These are phyloP conservation scores for Saccharomyces pastorianus DNA, from an alignment of 1,139 yeast species.

Conservation along the genomic window DNA sequence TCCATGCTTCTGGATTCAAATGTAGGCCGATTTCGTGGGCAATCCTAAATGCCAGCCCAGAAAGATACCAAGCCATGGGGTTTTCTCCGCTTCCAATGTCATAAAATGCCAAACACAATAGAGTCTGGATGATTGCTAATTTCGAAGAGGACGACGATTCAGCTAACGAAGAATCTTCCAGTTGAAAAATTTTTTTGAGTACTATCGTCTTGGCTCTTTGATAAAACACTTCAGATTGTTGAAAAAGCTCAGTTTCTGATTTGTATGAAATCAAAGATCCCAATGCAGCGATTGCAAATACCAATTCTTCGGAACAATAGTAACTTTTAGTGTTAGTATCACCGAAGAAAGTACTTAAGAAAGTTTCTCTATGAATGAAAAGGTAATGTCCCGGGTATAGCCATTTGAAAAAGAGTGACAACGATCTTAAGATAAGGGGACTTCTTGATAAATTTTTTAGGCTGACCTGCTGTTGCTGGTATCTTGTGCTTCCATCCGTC, in stretches of 20 bases:
- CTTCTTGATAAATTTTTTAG: constrained; percentile 45
- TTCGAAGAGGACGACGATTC: constrained; percentile 27
- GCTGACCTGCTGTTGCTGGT: constrained; percentile 32
- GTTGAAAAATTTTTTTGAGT: constrained; percentile 39
- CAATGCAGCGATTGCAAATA: constrained; percentile 48
- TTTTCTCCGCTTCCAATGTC: constrained; percentile 51
- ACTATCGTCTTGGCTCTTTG: constrained; percentile 40
- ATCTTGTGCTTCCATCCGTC: constrained; percentile 3
- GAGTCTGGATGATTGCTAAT: constrained; percentile 38
- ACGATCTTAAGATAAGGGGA: constrained; percentile 34
- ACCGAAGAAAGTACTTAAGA: constrained; percentile 46
- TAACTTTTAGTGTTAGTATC: constrained; percentile 36
- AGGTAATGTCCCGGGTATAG: constrained; percentile 54
- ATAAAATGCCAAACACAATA: constrained; percentile 45
- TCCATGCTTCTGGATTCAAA: constrained; percentile 50
- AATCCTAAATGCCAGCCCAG: constrained; percentile 55
- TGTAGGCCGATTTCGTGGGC: constrained; percentile 57
- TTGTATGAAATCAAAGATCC: constrained; percentile 46
- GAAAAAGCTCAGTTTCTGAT: constrained; percentile 32
- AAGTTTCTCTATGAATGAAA: constrained; percentile 56
- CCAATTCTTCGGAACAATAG: constrained; percentile 45
- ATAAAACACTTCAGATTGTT: constrained; percentile 39
- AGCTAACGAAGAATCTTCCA: constrained; percentile 15
- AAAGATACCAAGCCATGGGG: constrained; percentile 54
- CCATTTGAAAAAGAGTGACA: constrained; percentile 52